phyloP scores from a whole-genome alignment of 441 rosid genomes.

The Pelargonium citronellum region DNA sequence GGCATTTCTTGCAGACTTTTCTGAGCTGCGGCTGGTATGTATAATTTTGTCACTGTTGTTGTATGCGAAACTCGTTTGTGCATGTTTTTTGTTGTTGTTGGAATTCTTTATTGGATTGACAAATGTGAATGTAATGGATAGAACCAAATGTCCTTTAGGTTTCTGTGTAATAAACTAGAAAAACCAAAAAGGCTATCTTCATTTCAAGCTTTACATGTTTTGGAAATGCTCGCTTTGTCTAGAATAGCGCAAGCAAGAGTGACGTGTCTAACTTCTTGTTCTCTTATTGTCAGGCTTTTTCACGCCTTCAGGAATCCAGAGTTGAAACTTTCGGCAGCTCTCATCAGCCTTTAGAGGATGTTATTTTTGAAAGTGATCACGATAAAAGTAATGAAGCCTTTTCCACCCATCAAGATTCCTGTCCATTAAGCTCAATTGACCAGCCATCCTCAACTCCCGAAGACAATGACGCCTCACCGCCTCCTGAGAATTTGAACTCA shows the following conservation, averaged over 20 bases:
- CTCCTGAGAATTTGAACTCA: conserved; percentile 12
- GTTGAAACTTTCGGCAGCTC: conserved; percentile 18
- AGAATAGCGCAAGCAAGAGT: no score
- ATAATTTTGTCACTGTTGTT: not conserved
- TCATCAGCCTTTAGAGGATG: conserved; percentile 23
- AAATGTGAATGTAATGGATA: not conserved
- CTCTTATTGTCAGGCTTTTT: conserved; percentile 37
- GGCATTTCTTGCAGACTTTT: conserved; percentile 67
- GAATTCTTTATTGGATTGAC: not conserved
- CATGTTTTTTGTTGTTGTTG: not conserved
- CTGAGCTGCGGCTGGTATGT: conserved; percentile 55
- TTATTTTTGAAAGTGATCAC: conserved; percentile 28
- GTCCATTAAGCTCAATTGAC: not conserved
- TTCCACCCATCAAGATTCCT: not conserved
- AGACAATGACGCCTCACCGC: not conserved
- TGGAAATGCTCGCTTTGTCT: not conserved
- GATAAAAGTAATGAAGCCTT: conserved; percentile 19
- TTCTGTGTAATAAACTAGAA: not conserved
- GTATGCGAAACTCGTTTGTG: not conserved
- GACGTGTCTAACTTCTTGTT: conserved; percentile 9
- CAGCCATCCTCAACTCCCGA: conserved; percentile 9
- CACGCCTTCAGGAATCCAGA: conserved; percentile 27
- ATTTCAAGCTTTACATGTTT: not conserved
- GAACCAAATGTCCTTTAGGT: not conserved
- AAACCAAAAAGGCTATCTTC: not conserved